These are phyloP conservation scores for Penicillium italicum DNA, from an alignment of 2,329 filamentous ascomycete species.

Conservation along the genomic window DNA sequence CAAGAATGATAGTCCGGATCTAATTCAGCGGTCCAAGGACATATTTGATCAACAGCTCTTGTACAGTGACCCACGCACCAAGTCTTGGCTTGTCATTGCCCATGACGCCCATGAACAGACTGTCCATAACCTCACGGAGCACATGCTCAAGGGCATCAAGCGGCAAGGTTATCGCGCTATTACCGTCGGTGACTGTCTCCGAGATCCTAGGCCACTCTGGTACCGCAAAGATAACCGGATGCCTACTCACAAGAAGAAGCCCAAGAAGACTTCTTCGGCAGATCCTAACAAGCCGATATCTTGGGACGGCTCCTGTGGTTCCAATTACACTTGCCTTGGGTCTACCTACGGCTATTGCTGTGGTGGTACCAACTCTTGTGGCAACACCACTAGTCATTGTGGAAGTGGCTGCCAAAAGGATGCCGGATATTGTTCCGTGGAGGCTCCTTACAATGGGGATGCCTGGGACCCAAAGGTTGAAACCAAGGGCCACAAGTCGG, in stretches of 20 bases:
- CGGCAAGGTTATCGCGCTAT: constrained; percentile 37
- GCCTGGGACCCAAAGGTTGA: constrained; percentile 17
- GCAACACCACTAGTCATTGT: constrained; percentile 32
- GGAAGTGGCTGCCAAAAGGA: constrained; percentile 31
- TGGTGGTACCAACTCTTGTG: constrained; percentile 28
- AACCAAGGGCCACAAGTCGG: constrained; percentile 13
- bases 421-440: constrained; percentile 29
- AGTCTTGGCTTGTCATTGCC: constrained; percentile 41
- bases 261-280: constrained; percentile 10
- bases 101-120: constrained; percentile 45
- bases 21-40: constrained; percentile 41
- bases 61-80: constrained; percentile 23
- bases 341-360: constrained; percentile 37
- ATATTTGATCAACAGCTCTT: constrained; percentile 37
- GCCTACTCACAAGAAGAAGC: constrained; percentile 12
- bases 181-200: constrained; percentile 45
- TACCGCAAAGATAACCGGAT: constrained; percentile 39
- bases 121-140: constrained; percentile 41
- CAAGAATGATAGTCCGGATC: constrained; percentile 36
- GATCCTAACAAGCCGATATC: constrained; percentile 27
- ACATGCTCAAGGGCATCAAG: constrained; percentile 36
- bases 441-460: constrained; percentile 19
- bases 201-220: constrained; percentile 39
- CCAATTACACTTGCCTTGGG: constrained; percentile 33
- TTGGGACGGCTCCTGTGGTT: constrained; percentile 35